A percentile compares a stretch with the other conserved stretches of the same genome.
phyloP scores from a whole-genome alignment of 208 protist species.

The Leishmania aethiopica region DNA sequence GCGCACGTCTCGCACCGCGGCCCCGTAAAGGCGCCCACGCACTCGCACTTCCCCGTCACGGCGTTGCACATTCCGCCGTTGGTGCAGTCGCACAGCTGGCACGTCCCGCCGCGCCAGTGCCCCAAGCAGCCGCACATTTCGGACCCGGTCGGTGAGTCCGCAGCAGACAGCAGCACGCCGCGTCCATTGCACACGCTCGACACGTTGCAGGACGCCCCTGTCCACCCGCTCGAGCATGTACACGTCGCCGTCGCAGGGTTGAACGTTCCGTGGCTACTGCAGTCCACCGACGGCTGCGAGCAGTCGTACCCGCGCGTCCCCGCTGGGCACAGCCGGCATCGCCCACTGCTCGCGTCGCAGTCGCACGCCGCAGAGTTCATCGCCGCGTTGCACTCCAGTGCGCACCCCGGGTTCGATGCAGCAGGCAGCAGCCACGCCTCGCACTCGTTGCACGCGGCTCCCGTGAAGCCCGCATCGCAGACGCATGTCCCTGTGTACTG shows the following conservation, averaged over 20 bases:
- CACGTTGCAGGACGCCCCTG: conserved; percentile 14
- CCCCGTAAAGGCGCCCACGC: conserved; percentile 43
- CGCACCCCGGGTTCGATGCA: conserved; percentile 12
- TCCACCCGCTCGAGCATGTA: conserved; percentile 23
- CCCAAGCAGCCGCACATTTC: conserved; percentile 47
- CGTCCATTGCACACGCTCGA: conserved; percentile 28
- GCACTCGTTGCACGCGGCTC: conserved; percentile 17
- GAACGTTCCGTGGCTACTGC: conserved; percentile 21
- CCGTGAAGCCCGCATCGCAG: conserved; percentile 27
- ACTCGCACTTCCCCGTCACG: conserved; percentile 39
- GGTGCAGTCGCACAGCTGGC: conserved; percentile 54
- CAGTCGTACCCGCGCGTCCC: conserved; percentile 24
- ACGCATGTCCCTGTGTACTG: conserved; percentile 34
- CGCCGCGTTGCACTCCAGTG: conserved; percentile 12
- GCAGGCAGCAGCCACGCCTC: conserved; percentile 21
- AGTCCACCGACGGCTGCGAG: conserved; percentile 17
- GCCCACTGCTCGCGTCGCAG: conserved; percentile 13
- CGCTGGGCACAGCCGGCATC: conserved; percentile 18
- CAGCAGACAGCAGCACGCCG: conserved; percentile 28
- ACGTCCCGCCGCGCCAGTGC: conserved; percentile 48
- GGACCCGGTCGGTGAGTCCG: conserved; percentile 37
- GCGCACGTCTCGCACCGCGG: conserved; percentile 50
- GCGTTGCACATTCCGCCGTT: conserved; percentile 53
- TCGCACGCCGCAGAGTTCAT: conserved; percentile 9
- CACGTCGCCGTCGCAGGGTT: conserved; percentile 11